A percentile compares a stretch with the other conserved stretches of the same genome.
Conservation (phyloP, 2,329 filamentous ascomycete species). For the Diplodia mutila region DNA sequence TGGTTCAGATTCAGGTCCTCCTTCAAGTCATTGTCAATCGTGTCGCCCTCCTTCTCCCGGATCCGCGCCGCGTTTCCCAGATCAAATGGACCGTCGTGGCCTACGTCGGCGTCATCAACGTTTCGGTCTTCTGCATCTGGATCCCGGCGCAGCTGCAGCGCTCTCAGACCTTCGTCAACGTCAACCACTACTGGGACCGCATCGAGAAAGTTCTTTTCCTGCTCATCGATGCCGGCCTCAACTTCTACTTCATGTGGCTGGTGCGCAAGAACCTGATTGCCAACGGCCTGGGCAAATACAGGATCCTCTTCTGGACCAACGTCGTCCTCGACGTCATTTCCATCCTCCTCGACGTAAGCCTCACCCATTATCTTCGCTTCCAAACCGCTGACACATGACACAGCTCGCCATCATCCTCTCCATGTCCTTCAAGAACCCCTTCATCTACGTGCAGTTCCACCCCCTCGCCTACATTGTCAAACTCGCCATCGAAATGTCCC, state of each 20-base stretch:
- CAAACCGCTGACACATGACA: background rate
- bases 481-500: slow-evolving; percentile 46
- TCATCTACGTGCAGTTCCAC: slow-evolving; percentile 44
- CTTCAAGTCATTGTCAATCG: slow-evolving; percentile 38
- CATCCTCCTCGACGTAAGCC: slow-evolving; percentile 33
- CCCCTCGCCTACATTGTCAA: slow-evolving; percentile 44
- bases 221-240: slow-evolving; percentile 34
- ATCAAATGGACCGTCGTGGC: slow-evolving; percentile 30
- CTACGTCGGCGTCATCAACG: slow-evolving; percentile 34
- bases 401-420: slow-evolving; percentile 44
- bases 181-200: slow-evolving; percentile 55
- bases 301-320: slow-evolving; percentile 35
- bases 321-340: slow-evolving; percentile 34
- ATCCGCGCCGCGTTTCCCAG: slow-evolving; percentile 28
- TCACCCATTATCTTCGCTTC: background rate
- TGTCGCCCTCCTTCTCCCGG: slow-evolving; percentile 34
- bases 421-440: slow-evolving; percentile 44
- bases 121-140: slow-evolving; percentile 38
- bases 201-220: slow-evolving; percentile 37
- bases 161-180: slow-evolving; percentile 30
- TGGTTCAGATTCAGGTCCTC: slow-evolving; percentile 44
- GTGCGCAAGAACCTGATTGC: slow-evolving; percentile 35
- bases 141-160: slow-evolving; percentile 37
- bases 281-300: slow-evolving; percentile 36
- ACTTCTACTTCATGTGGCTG: slow-evolving; percentile 35